These are phyloP conservation scores for Taxawa tesnikishii DNA, from an alignment of 2,329 filamentous ascomycete species.

Conservation along the genomic window DNA sequence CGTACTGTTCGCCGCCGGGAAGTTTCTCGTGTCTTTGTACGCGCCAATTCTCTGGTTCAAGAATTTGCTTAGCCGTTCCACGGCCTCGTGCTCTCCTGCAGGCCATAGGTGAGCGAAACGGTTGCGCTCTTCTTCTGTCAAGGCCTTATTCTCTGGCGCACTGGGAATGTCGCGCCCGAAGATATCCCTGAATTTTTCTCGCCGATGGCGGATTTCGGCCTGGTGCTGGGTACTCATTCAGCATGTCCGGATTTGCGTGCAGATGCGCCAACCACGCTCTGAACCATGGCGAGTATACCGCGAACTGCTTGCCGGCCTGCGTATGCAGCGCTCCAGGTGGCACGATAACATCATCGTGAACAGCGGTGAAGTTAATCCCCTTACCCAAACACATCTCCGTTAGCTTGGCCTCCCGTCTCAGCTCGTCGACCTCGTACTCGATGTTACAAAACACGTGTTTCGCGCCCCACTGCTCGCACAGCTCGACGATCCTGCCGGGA, in stretches of 20 bases:
- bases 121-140: constrained; percentile 47
- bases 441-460: constrained; percentile 71
- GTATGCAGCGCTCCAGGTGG: constrained; percentile 56
- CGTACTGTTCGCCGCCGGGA: constrained; percentile 50
- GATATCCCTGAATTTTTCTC: constrained; percentile 64
- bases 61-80: constrained; percentile 52
- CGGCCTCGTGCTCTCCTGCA: constrained; percentile 62
- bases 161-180: constrained; percentile 64
- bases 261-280: constrained; percentile 62
- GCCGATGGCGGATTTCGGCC: constrained; percentile 43
- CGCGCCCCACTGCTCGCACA: constrained; percentile 60
- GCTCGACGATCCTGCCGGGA: constrained; percentile 46
- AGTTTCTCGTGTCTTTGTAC: constrained; percentile 56
- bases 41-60: constrained; percentile 47
- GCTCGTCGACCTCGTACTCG: constrained; percentile 86
- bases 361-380: constrained; percentile 56
- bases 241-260: constrained; percentile 53
- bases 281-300: constrained; percentile 78
- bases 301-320: constrained; percentile 64
- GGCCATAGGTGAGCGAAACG: constrained; percentile 54
- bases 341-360: constrained; percentile 76
- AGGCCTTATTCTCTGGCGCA: constrained; percentile 49
- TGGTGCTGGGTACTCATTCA: constrained; percentile 50
- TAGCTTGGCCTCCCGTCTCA: constrained; percentile 62
- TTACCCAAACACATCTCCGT: constrained; percentile 47